Evolutionary conservation across 2,329 filamentous ascomycete genomes (phyloP), one percentile per base, ranked within the genome.

Genomic region (Fusarium phyllophilum): DNA sequence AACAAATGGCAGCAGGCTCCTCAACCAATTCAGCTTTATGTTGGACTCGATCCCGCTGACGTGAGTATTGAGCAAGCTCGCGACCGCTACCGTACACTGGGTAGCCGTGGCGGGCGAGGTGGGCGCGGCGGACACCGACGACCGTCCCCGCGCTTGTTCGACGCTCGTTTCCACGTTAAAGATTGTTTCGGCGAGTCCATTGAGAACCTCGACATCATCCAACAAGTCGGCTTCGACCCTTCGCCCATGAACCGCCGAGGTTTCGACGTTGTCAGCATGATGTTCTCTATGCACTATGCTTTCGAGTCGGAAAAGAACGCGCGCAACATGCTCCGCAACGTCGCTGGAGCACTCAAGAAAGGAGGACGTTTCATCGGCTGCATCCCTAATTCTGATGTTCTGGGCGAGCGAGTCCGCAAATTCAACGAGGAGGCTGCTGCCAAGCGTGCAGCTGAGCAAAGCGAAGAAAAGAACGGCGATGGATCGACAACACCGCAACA

Each of bases 271-370:
- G 96, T 99, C 72, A 95, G 93, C 80, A 97, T 97, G 90, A 99
- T 99, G 96, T 99, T 99, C 83, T 97, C 95, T 79, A 96, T 99
- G 91, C 96, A 99, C 84, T 99, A 99, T 82, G 95, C 96, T 11
- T 99, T 98, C 77, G 96, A 98, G 85, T 94, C 88, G 59, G 96
- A 99, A 82, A 89, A 90, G 54, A 97, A 97, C 82, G 94, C 96
- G 5, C 90, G 94, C 49, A 93, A 90, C 72, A 98, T 99, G 96
- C 88, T 99, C 63, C 90, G 91, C 78, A 99, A 99, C 79, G 96
- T 99, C 7, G 92, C 96, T 0, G 93, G 95, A 2, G 90, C 93
- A 5, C 83, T 99, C 78, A 97, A 96, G 82, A 98, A 98, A 81
- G 96, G 96, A 31, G 96, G 96, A 3, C 91, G 95, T 42, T 97